Conservation (phyloP, 805 yeast genomes). For the Teunomyces tritomae region DNA sequence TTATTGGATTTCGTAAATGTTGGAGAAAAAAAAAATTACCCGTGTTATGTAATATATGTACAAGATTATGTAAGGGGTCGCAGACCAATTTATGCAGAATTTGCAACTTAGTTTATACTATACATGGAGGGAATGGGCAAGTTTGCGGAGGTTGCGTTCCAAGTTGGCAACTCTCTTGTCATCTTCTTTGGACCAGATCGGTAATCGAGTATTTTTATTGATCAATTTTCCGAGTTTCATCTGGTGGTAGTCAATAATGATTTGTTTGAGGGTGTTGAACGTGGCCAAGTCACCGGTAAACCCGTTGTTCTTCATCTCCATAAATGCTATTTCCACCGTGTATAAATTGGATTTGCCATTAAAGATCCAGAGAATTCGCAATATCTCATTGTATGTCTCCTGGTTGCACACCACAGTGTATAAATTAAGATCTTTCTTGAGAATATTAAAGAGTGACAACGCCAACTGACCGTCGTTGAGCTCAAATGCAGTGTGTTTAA, state of each 20-base stretch:
- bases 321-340: slow-evolving; percentile 30
- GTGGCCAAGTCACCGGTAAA: slow-evolving; percentile 36
- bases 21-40: not conserved
- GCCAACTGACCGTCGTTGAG: slow-evolving; percentile 37
- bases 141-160: slow-evolving; percentile 12
- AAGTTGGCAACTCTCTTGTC: slow-evolving; percentile 27
- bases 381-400: slow-evolving; percentile 39
- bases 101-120: not conserved
- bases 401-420: slow-evolving; percentile 39
- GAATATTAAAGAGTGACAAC: slow-evolving; percentile 31
- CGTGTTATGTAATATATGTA: not conserved
- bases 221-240: slow-evolving; percentile 30
- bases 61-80: not conserved
- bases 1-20: not conserved
- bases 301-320: slow-evolving; percentile 43
- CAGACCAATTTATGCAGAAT: not conserved
- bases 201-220: slow-evolving; percentile 19
- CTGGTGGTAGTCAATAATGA: slow-evolving; percentile 32
- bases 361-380: slow-evolving; percentile 36
- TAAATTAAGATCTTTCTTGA: slow-evolving; percentile 31
- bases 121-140: not conserved
- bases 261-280: slow-evolving; percentile 32
- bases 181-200: slow-evolving; percentile 39
- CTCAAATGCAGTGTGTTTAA: slow-evolving; percentile 22
- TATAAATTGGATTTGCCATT: slow-evolving; percentile 35